Conservation (phyloP, 2,329 filamentous ascomycete genomes). For the Talaromyces verruculosus region DNA sequence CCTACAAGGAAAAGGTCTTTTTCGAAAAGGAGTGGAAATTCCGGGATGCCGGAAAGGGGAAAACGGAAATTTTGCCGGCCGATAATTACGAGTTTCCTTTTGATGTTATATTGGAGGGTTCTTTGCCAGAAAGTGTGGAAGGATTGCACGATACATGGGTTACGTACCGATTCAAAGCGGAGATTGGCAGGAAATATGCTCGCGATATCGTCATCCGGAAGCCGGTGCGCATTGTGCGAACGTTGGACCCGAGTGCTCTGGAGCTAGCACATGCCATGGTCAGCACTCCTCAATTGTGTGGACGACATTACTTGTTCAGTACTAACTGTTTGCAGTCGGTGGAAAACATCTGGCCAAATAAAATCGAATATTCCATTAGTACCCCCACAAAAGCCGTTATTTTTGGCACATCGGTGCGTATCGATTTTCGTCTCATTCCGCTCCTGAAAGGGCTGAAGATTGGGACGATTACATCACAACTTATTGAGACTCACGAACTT, state of each 20-base stretch:
- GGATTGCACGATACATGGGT: conserved; percentile 83
- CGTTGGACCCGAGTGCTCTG: conserved; percentile 70
- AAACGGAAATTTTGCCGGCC: conserved; percentile 59
- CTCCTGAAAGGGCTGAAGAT: conserved; percentile 84
- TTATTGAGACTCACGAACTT: conserved; percentile 76
- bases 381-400: conserved; percentile 93
- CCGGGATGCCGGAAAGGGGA: conserved; percentile 52
- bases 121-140: conserved; percentile 80
- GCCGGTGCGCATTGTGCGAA: conserved; percentile 74
- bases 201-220: conserved; percentile 83
- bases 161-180: conserved; percentile 87
- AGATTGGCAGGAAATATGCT: conserved; percentile 83
- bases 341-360: conserved; percentile 97
- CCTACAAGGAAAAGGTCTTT: conserved; percentile 52
- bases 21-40: conserved; percentile 73
- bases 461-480: conserved; percentile 74
- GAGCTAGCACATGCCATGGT: conserved; percentile 84
- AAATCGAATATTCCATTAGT: conserved; percentile 91
- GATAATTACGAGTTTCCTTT: conserved; percentile 86
- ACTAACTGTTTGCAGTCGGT: conserved; percentile 57
- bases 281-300: conserved; percentile 22
- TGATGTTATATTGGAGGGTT: conserved; percentile 68
- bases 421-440: conserved; percentile 85
- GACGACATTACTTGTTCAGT: neutral
- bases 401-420: conserved; percentile 80